Evolutionary conservation across 192 early-diverging fungal genomes (phyloP).

Genomic region (Allomyces macrogynus): DNA sequence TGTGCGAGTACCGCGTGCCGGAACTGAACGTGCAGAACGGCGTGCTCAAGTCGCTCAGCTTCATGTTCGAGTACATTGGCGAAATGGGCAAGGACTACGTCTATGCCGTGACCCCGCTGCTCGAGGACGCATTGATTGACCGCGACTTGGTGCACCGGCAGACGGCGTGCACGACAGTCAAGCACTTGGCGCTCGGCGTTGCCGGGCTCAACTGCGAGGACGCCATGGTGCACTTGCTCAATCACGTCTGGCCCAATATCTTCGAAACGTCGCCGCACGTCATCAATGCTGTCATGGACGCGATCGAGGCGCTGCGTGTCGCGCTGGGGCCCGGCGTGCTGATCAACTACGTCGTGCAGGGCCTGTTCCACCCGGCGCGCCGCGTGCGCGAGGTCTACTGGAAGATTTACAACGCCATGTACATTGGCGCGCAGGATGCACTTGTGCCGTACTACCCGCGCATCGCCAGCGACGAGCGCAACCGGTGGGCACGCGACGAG

Average conservation of each 20-base stretch:
- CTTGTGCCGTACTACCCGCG: constrained; percentile 81
- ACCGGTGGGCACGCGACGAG: constrained; percentile 63
- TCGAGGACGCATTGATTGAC: constrained; percentile 94
- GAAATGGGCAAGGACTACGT: constrained; percentile 97
- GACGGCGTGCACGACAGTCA: constrained; percentile 85
- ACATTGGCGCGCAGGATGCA: constrained; percentile 74
- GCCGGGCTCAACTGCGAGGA: constrained; percentile 83
- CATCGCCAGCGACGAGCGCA: constrained; percentile 58
- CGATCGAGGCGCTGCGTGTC: constrained; percentile 80
- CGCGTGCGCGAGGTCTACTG: constrained; percentile 94
- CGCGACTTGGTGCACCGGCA: constrained; percentile 95
- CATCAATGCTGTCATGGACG: constrained; percentile 93
- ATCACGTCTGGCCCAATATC: constrained; percentile 96
- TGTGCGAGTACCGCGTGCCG: constrained; percentile 99
- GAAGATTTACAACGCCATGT: constrained; percentile 95
- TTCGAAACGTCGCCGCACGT: constrained; percentile 94
- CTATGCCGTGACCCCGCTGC: constrained; percentile 80
- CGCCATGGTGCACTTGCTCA: constrained; percentile 79
- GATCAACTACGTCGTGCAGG: constrained; percentile 75
- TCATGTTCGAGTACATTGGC: constrained; percentile 98
- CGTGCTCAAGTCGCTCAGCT: constrained; percentile 80
- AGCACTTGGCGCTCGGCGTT: constrained; percentile 85
- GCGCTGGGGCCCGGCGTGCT: constrained; percentile 70
- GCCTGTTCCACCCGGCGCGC: constrained; percentile 90
- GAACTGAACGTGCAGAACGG: constrained; percentile 99